A percentile compares a stretch with the other conserved stretches of the same genome.
Evolutionary conservation across 202 grass and related monocot genomes (phyloP).

Genomic region (Setaria viridis): DNA sequence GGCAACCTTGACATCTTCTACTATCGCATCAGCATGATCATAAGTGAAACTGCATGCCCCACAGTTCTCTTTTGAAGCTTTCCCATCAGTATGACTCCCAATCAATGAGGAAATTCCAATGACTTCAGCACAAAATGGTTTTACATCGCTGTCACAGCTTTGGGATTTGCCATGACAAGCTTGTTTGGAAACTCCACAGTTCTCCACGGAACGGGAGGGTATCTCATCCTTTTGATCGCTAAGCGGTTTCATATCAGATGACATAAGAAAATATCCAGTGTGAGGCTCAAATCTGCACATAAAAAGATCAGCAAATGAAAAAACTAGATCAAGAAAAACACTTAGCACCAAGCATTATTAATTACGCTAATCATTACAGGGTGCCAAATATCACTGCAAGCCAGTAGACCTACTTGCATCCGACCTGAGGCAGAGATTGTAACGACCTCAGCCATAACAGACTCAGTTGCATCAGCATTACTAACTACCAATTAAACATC

Average conservation of each 20-base stretch:
- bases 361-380: neutral
- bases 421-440: neutral
- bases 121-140: constrained; percentile 31
- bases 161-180: constrained; percentile 50
- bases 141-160: constrained; percentile 33
- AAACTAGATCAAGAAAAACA: neutral
- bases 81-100: constrained; percentile 28
- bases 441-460: neutral
- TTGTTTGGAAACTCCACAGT: constrained; percentile 45
- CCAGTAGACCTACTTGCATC: neutral
- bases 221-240: constrained; percentile 19
- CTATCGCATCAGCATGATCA: constrained; percentile 30
- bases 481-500: neutral
- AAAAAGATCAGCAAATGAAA: constrained; percentile 10
- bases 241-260: constrained; percentile 44
- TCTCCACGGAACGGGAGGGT: constrained; percentile 38
- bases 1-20: constrained; percentile 33
- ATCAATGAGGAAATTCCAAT: constrained; percentile 37
- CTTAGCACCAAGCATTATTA: neutral
- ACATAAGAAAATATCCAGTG: constrained; percentile 7
- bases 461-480: constrained; percentile 18
- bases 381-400: neutral
- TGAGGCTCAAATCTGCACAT: constrained; percentile 22
- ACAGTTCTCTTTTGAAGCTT: constrained; percentile 44
- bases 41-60: constrained; percentile 23